These are phyloP conservation scores for Cladorrhinum samala DNA, from an alignment of 495 filamentous ascomycete species.

Conservation along the genomic window DNA sequence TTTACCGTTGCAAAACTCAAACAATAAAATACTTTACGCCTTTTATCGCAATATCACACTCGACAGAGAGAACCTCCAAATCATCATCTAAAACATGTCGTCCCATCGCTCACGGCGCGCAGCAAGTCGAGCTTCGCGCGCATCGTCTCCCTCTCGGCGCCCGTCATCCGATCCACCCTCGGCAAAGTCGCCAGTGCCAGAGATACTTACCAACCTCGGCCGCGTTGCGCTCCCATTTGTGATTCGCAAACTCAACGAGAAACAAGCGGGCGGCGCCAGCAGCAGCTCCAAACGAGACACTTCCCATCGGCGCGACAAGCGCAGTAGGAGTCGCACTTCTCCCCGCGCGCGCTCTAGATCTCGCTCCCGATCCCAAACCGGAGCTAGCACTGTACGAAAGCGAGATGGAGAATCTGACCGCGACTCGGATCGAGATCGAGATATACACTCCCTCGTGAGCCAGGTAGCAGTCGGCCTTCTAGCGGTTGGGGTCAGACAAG, in stretches of 20 bases:
- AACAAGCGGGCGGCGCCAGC: neutral
- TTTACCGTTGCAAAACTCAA: too few relatives aligned
- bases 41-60: too few relatives aligned
- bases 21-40: too few relatives aligned
- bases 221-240: constrained; percentile 22
- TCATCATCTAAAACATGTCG: neutral
- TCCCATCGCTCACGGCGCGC: neutral
- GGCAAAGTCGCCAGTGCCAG: constrained; percentile 5
- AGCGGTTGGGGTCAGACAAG: constrained; percentile 20
- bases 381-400: too few relatives aligned
- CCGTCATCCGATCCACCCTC: neutral
- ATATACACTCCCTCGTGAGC: constrained; percentile 21
- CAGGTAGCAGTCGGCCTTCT: constrained; percentile 22
- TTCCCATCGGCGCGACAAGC: neutral
- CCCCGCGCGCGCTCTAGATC: too few relatives aligned
- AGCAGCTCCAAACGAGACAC: constrained; percentile 1
- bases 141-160: neutral
- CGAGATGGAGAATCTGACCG: neutral
- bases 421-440: constrained; percentile 1
- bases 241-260: constrained; percentile 14
- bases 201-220: constrained; percentile 20
- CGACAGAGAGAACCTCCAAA: too few relatives aligned
- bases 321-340: constrained; percentile 2
- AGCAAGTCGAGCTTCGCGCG: neutral
- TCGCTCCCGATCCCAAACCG: too few relatives aligned